Base-by-base conservation (phyloP, 2,329 filamentous ascomycete species). In the Cylindrodendrum hubeiense region DNA sequence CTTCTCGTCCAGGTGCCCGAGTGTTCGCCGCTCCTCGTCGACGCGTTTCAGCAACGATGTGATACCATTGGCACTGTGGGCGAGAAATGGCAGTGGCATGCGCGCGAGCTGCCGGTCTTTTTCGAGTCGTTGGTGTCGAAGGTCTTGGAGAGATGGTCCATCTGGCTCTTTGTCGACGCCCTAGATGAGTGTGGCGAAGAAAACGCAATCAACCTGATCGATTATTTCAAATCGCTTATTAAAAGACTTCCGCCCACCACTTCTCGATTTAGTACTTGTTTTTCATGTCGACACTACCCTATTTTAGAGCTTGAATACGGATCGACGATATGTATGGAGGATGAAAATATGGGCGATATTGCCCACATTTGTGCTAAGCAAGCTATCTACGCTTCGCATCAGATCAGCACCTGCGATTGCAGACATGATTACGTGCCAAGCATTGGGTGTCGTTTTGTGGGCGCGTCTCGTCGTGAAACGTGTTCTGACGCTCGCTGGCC, bases 401-500 rank as follows among this genome's bases (percentile, higher is more conserved):
- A 5, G 19, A 26, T 22, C 47, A 19, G 28, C 24, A 26, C 66
- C 43, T 6, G 24, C n/a, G 0, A 63, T 75, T 46, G 30, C 57
- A 7, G 24, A 64, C 2, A 19, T 69, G 0, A 77, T 82, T 21
- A 70, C 62, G 3, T 3, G 58, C 3, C 71, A 70, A 13, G 74
- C 79, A 2, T 22, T 53, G 0, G 79, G 80, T 3, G 63, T 81
- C 6, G 82, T 82, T 52, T 65, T 80, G 22, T 82, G 80, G 80
- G 78, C 77, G 0, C 54, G 33, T n/a, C 70, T 82, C 13, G 76
- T 79, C 0, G 65, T 75, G 6, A 41, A 70, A 0, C 46, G 39
- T 13, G 69, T 71, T 12, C 21, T 74, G 1, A 3, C 60, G 1
- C 67, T 76, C 9, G 43, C 71, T 1, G 24, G 22, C 0, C 24